Conservation (phyloP, 345 rosid genomes). For the Nephelium lappaceum region DNA sequence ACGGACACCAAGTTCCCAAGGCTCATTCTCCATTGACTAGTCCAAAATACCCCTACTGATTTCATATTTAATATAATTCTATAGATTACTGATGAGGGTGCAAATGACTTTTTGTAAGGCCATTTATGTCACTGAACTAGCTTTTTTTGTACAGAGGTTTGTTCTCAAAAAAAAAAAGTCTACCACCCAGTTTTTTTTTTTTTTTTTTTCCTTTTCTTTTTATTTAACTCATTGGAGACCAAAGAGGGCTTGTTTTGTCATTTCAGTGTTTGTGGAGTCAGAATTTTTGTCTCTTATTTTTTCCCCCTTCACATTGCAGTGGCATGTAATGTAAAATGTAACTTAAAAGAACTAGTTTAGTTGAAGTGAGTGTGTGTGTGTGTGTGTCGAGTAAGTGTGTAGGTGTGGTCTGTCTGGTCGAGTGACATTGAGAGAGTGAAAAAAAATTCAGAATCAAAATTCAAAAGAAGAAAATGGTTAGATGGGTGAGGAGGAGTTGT, state of each 20-base stretch:
- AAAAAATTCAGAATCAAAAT: no score
- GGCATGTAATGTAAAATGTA: constrained; percentile 5
- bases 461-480: background rate
- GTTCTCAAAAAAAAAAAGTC: no score
- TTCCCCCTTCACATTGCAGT: constrained; percentile 19
- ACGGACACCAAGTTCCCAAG: constrained; percentile 66
- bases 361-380: constrained; percentile 1
- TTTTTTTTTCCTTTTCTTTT: constrained; percentile 12
- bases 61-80: constrained; percentile 26
- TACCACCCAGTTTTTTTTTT: no score
- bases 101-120: constrained; percentile 21
- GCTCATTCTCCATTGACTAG: constrained; percentile 61
- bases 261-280: constrained; percentile 12
- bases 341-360: background rate
- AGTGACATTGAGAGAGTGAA: background rate
- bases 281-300: constrained; percentile 11
- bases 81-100: constrained; percentile 37
- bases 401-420: constrained; percentile 6
- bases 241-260: constrained; percentile 25
- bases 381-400: background rate
- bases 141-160: constrained; percentile 44
- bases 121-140: constrained; percentile 33
- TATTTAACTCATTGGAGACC: constrained; percentile 23
- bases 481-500: constrained; percentile 46
- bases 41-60: constrained; percentile 18